Percentiles rank a stretch among this genome's conserved stretches.
These are phyloP conservation scores for Stephania yunnanensis DNA, from an alignment of 164 flowering plant species.

Conservation along the genomic window DNA sequence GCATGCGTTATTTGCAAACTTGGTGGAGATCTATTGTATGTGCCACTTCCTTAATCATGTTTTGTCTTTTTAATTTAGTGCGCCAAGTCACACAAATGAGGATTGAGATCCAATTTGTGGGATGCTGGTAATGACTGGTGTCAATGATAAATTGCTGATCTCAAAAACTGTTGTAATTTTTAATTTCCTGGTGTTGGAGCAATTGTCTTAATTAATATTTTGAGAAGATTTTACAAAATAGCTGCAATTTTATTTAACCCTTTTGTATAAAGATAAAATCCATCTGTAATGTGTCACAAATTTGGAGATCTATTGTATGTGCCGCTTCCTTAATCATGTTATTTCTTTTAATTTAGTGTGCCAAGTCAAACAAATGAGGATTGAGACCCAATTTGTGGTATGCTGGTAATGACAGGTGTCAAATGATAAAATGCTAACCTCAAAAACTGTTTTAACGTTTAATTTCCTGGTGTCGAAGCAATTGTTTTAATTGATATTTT, in stretches of 20 bases:
- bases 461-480: not conserved
- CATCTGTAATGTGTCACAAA: not conserved
- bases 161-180: too few species aligned
- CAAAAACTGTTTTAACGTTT: not conserved
- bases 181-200: too few species aligned
- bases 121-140: too few species aligned
- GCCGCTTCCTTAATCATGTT: conserved; percentile 6
- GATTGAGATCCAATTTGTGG: too few species aligned
- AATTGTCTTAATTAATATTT: too few species aligned
- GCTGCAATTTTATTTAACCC: not conserved
- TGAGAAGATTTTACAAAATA: too few species aligned
- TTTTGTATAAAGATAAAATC: not conserved
- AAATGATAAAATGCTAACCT: not conserved
- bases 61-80: not conserved
- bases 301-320: conserved; percentile 55
- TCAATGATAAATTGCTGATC: too few species aligned
- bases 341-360: not conserved
- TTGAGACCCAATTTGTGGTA: too few species aligned
- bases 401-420: too few species aligned
- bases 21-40: conserved; percentile 60
- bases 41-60: conserved; percentile 11
- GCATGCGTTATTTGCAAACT: conserved; percentile 41
- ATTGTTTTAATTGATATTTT: not conserved
- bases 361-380: not conserved
- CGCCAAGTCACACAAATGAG: not conserved